Evolutionary conservation across 1,284 basidiomycete species (phyloP).

Genomic region (Sporisorium scitamineum): DNA sequence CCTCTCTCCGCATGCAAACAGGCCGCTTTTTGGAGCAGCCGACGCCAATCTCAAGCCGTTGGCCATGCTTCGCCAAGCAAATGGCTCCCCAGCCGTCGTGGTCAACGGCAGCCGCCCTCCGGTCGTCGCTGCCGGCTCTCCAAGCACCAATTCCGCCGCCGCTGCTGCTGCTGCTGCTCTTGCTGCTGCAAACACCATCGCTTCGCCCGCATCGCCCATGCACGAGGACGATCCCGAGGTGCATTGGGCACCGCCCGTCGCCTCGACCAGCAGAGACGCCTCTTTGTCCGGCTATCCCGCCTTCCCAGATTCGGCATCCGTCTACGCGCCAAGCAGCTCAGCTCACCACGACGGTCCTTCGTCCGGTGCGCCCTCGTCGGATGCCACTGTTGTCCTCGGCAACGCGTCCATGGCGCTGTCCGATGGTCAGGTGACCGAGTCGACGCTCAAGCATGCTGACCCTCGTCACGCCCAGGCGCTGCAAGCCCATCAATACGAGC

Average conservation of each 20-base stretch:
- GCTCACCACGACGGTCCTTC: constrained; percentile 37
- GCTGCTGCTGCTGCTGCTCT: too few species aligned
- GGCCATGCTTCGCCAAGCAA: constrained; percentile 33
- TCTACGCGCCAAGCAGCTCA: constrained; percentile 46
- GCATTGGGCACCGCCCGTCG: constrained; percentile 43
- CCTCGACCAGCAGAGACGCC: constrained; percentile 21
- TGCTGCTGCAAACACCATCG: constrained; percentile 9
- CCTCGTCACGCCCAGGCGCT: constrained; percentile 28
- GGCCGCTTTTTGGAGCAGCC: constrained; percentile 53
- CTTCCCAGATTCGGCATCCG: constrained; percentile 59
- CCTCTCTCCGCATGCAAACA: constrained; percentile 26
- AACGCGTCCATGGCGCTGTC: constrained; percentile 25
- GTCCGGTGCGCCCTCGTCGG: constrained; percentile 21
- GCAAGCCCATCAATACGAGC: constrained; percentile 44
- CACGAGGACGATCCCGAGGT: constrained; percentile 43
- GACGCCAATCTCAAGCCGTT: constrained; percentile 40
- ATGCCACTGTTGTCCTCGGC: constrained; percentile 30
- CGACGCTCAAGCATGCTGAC: constrained; percentile 26
- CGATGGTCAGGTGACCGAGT: constrained; percentile 32
- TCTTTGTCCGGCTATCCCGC: constrained; percentile 55
- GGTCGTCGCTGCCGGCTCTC: not conserved
- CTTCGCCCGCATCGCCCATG: constrained; percentile 48
- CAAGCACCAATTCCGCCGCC: not conserved
- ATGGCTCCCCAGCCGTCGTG: constrained; percentile 32
- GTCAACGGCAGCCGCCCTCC: constrained; percentile 25